Evolutionary conservation across 495 filamentous ascomycete species (phyloP).

Genomic region (Bombardia bombarda): DNA sequence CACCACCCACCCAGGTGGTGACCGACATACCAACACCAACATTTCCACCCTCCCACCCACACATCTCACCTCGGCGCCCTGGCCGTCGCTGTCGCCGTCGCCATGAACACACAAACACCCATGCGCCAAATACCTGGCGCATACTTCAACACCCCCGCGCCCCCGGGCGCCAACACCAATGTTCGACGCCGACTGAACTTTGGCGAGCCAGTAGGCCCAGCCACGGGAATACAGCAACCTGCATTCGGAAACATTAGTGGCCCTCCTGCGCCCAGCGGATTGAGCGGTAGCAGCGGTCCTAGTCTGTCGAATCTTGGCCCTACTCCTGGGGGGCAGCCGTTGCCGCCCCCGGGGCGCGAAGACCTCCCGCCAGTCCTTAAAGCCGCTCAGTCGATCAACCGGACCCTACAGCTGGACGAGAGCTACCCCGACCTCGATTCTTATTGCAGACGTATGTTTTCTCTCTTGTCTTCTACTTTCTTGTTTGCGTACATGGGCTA

Average conservation of each 20-base stretch:
- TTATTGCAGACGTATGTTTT: slow-evolving; percentile 74
- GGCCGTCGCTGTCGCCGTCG: slow-evolving; percentile 34
- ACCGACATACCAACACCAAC: too few relatives aligned
- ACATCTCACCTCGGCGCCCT: neutral
- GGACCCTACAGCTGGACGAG: slow-evolving; percentile 62
- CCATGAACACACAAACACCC: slow-evolving; percentile 58
- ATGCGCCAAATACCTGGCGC: slow-evolving; percentile 62
- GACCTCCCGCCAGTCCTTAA: slow-evolving; percentile 58
- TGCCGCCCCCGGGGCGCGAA: slow-evolving; percentile 6
- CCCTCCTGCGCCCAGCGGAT: slow-evolving; percentile 1
- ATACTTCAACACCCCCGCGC: slow-evolving; percentile 64
- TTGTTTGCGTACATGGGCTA: too few relatives aligned
- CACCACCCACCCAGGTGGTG: too few relatives aligned
- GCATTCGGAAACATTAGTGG: neutral
- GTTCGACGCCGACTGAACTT: slow-evolving; percentile 35
- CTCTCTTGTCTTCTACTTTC: too few relatives aligned
- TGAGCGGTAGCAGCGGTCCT: neutral
- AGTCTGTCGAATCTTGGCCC: too few relatives aligned
- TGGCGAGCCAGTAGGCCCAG: slow-evolving; percentile 6
- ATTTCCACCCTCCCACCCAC: slow-evolving; percentile 1
- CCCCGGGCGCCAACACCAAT: slow-evolving; percentile 17
- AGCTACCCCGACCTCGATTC: slow-evolving; percentile 85
- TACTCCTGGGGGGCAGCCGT: slow-evolving; percentile 3
- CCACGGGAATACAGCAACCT: too few relatives aligned
- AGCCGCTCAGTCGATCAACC: slow-evolving; percentile 77